Evolutionary conservation across 2,329 filamentous ascomycete species (phyloP).

Genomic region (Aspergillus sp.): DNA sequence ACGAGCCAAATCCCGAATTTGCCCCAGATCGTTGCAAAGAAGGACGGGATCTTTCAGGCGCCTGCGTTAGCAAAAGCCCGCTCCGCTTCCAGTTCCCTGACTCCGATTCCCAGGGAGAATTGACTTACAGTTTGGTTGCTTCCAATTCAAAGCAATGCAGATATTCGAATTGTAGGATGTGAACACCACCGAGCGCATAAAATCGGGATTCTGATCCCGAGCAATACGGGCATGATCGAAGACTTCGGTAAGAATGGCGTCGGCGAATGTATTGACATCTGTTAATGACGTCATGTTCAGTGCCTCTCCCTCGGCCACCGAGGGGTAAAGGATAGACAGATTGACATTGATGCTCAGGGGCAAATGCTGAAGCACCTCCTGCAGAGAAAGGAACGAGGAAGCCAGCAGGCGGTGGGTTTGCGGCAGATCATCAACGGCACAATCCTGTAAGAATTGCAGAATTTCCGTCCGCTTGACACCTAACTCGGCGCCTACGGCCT

Average conservation of each 20-base stretch:
- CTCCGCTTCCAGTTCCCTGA: too few relatives aligned
- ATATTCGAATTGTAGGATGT: slow-evolving; percentile 88
- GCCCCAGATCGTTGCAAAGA: slow-evolving; percentile 86
- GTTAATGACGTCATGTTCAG: slow-evolving; percentile 70
- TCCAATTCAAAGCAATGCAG: slow-evolving; percentile 97
- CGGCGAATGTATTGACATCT: slow-evolving; percentile 84
- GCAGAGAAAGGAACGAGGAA: slow-evolving; percentile 74
- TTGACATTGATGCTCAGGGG: slow-evolving; percentile 83
- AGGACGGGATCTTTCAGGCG: slow-evolving; percentile 71
- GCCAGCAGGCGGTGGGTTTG: slow-evolving; percentile 71
- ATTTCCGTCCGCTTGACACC: slow-evolving; percentile 27
- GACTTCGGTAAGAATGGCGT: slow-evolving; percentile 77
- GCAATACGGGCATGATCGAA: slow-evolving; percentile 83
- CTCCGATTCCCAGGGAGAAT: slow-evolving; percentile 9
- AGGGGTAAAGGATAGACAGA: slow-evolving; percentile 87
- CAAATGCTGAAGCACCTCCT: slow-evolving; percentile 72
- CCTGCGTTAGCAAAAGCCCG: slow-evolving; percentile 6
- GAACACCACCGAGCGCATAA: slow-evolving; percentile 85
- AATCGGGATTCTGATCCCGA: slow-evolving; percentile 65
- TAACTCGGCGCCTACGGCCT: slow-evolving; percentile 43
- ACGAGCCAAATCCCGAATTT: slow-evolving; percentile 41
- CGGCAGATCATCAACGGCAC: slow-evolving; percentile 50
- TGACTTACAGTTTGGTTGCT: slow-evolving; percentile 84
- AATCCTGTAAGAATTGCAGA: slow-evolving; percentile 30
- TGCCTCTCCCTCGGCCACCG: slow-evolving; percentile 66